Base-by-base conservation (phyloP, 1,284 basidiomycete genomes). In the Meripilus lineatus region DNA sequence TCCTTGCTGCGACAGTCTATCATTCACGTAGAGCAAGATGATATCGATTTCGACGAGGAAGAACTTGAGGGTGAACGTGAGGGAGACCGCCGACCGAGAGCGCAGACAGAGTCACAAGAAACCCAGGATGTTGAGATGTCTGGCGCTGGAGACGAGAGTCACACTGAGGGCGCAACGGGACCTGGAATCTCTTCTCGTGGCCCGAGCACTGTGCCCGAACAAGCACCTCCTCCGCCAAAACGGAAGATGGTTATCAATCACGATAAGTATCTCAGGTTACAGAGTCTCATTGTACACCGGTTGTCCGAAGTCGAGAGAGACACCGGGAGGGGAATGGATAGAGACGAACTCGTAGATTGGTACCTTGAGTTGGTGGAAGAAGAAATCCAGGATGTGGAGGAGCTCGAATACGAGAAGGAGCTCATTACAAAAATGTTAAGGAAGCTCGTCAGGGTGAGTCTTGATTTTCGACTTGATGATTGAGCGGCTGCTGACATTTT, bases 11-110 rank as follows among this genome's bases (percentile, higher is more conserved):
- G 90, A 28, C 93, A 98, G 65, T 98, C 94, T 2, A 99, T 99
- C 67, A 98, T 99, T 57, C 96, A 99, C 59, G 95, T 99, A 51
- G 96, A 99, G 63, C 93, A 98, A 66, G 96, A 99, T 60, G 95
- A 99, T 57, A 88, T 99, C 59, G 92, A 94, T 61, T 91, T 99
- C 59, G 95, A 98, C 58, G 93, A 96, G 50, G 93, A 96, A 59
- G 92, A 93, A 43, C 72, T 79, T 2, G 75, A 77, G 45, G 81
- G 74, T 32, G 75, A 79, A 49, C 72, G 71, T 5, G 68, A 59
- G 24, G 63, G 64, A 21, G 63, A 62, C 21, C 62, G 53, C 22
- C 63, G 59, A 5, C 58, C 53, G 21, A 53, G 58, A 4, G 15
- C 32, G 40, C 53, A 62, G 34, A 60, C 55, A 35, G 66, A 58